Base-by-base conservation (phyloP, 2,329 filamentous ascomycete genomes). In the Phaeosphaeria sp. region DNA sequence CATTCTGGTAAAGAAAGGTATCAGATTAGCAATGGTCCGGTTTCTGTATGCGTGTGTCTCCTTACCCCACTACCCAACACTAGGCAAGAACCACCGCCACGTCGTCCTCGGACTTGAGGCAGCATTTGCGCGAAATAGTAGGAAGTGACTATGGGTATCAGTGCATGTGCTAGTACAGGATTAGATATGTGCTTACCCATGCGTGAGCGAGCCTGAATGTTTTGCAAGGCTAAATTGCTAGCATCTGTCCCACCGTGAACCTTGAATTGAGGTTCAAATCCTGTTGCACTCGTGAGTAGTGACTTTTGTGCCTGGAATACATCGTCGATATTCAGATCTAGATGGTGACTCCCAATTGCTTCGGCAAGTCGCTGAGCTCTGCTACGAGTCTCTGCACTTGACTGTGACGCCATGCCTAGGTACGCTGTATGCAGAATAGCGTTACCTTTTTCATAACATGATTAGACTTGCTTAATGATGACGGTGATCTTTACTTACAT, bases 331-430 rank as follows among this genome's bases (percentile, higher is more conserved):
- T 92, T 43, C 2, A 61, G 46, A 68, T 93, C 85, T 3, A 86
- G 82, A 71, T 95, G 92, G 68, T 92, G 88, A 17, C 85, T 82
- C 2, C 90, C 91, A 52, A 94, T 92, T 4, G 80, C 82, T 3
- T 80, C 70, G 1, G 82, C 77, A 2, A 94, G 81, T 0, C 84
- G 81, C 68, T 85, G 84, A 1, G 91, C 89, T 25, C 91, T 82
- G 47, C 83, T 80, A 10, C 90, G 66, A 0, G 90, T 60, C 20
- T 64, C 62, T 15, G 50, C 41, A 39, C 52, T 54, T 17, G 44
- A 49, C 61, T 89, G 86, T 64, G 82, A 79, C 69, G 88, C 70
- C 77, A 80, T 93, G 11, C 90, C 90, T 87, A 92, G 89, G 75
- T 87, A 91, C 47, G 25, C 46, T 6, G 52, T 49, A 11, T 25